Evolutionary conservation across 148 eudicot species (phyloP), one percentile per base, ranked within the genome.

Genomic region (Vaccinium corymbosum): DNA sequence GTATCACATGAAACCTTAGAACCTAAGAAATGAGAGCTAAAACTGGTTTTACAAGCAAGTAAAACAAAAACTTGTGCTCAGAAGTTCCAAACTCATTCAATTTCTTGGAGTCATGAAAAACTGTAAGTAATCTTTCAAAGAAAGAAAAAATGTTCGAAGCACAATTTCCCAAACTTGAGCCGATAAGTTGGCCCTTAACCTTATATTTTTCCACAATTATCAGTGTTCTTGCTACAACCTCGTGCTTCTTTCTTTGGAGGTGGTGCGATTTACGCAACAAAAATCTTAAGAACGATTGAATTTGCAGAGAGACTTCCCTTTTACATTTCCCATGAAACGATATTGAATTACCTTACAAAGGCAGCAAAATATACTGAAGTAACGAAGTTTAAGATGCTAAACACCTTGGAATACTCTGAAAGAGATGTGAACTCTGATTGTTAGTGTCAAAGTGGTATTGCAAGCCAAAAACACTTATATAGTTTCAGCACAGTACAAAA

Each of bases 141-240:
- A 74, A 74, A 74, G 5, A 19, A 74, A 74, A 74, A 32, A 73
- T 32, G 64, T 29, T 80, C 14, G n/a, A 27, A 76, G 52, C 78
- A 22, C 32, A 61, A 72, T 38, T 78, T 51, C 50, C 50, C 32
- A 76, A 78, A 52, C 57, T 52, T 78, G 74, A 80, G 53, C 48
- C 5, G 20, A 46, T 1, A 62, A 22, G 53, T n/a, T 42, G 20
- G 25, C 55, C 73, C 20, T 6, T 29, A 59, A 80, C 12, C 17
- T 80, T 20, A 19, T 12, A 42, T 20, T 38, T 8, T 15, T 29
- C 20, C 66, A 59, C 38, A 29, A 59, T 57, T 49, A 77, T 5
- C 59, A 15, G 16, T n/a, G 15, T 22, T 6, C 25, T 22, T 77
- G 16, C 27, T 50, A 32, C 6, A 56, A 50, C 12, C 32, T 50